Evolutionary conservation across 2,329 filamentous ascomycete species (phyloP).

Genomic region (Nemania bipapillata): DNA sequence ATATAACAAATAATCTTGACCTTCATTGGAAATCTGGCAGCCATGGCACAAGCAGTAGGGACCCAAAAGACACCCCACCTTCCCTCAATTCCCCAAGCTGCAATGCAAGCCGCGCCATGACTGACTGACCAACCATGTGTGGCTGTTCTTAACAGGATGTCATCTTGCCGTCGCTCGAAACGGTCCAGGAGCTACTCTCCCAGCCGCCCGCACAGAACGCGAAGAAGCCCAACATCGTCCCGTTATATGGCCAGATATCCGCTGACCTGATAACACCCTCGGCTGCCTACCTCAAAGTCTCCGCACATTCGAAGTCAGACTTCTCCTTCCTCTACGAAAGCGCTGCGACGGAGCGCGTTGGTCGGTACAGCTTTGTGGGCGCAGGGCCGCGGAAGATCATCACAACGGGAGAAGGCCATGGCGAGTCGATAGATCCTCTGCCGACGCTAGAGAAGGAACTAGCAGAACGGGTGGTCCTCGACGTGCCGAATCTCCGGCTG

Average conservation of each 20-base stretch:
- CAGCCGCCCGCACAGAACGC: conserved; percentile 50
- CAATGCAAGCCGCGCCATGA: neutral
- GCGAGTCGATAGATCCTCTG: conserved; percentile 83
- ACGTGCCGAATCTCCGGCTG: conserved; percentile 82
- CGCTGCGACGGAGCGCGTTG: conserved; percentile 91
- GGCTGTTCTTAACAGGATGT: conserved; percentile 49
- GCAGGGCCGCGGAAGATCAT: conserved; percentile 82
- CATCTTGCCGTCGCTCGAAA: conserved; percentile 60
- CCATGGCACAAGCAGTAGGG: conserved; percentile 42
- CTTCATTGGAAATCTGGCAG: conserved; percentile 1
- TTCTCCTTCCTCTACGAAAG: conserved; percentile 96
- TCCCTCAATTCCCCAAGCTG: neutral
- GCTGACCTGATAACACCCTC: conserved; percentile 94
- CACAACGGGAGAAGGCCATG: conserved; percentile 87
- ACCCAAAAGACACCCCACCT: neutral
- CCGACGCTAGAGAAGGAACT: conserved; percentile 85
- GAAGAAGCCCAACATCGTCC: conserved; percentile 75
- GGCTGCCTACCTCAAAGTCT: conserved; percentile 93
- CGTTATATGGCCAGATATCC: conserved; percentile 83
- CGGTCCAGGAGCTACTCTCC: conserved; percentile 58
- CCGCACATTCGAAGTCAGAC: conserved; percentile 76
- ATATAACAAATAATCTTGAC: neutral
- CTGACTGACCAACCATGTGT: conserved; percentile 18
- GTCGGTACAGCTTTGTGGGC: conserved; percentile 94
- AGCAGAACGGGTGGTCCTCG: conserved; percentile 78